Evolutionary conservation across 2,329 filamentous ascomycete species (phyloP).

Genomic region (Colletotrichum sp.): DNA sequence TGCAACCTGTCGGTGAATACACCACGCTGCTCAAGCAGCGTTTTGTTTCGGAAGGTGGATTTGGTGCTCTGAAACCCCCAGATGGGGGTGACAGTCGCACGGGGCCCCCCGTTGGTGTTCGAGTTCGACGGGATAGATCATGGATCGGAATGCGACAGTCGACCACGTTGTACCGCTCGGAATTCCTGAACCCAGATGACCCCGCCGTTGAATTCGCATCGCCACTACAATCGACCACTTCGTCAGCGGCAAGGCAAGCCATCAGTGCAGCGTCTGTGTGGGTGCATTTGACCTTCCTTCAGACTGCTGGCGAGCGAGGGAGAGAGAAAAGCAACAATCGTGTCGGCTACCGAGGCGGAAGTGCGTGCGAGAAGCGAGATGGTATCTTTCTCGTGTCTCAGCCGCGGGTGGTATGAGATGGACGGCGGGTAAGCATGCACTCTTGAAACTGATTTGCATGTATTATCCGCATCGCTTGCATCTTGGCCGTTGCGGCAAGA

Average conservation of each 20-base stretch:
- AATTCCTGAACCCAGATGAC: neutral
- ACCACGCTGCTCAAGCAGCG: conserved; percentile 16
- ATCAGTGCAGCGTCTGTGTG: conserved; percentile 4
- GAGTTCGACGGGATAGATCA: neutral
- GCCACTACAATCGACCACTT: neutral
- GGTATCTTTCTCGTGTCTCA: conserved; percentile 3
- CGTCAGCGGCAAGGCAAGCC: neutral
- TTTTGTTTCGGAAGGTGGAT: conserved; percentile 15
- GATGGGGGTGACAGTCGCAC: neutral
- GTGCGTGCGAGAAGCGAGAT: neutral
- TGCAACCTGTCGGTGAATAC: conserved; percentile 22
- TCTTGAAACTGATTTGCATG: neutral
- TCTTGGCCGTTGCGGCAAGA: neutral
- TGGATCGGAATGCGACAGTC: neutral
- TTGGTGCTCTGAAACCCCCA: conserved; percentile 12
- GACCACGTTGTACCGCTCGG: neutral
- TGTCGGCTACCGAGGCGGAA: neutral
- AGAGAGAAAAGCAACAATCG: neutral
- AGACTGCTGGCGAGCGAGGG: neutral
- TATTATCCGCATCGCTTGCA: neutral
- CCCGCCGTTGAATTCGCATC: neutral
- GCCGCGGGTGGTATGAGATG: neutral
- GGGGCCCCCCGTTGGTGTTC: neutral
- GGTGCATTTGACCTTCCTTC: neutral
- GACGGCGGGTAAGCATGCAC: neutral